Conservation (phyloP, 441 rosid genomes). For the Euphorbia celastroides region DNA sequence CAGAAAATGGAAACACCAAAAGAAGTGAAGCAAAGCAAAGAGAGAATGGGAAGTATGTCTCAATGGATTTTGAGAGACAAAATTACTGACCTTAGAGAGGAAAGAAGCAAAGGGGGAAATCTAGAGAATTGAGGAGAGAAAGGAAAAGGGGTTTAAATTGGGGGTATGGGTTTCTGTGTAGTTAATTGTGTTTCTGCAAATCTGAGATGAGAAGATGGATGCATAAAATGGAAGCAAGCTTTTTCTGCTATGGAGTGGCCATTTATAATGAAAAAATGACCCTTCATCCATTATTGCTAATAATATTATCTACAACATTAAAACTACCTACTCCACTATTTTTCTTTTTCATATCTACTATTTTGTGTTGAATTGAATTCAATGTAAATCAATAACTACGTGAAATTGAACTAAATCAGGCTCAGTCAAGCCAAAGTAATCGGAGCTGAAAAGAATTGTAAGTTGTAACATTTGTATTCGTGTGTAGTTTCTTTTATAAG, state of each 20-base stretch:
- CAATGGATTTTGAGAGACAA: conserved; percentile 30
- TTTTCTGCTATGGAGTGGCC: too few species aligned
- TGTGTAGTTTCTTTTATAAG: too few species aligned
- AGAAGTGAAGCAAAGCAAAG: conserved; percentile 55
- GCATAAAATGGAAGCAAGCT: conserved; percentile 65
- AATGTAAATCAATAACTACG: too few species aligned
- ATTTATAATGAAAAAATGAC: conserved; percentile 47
- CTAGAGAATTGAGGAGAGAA: too few species aligned
- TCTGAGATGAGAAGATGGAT: conserved; percentile 37
- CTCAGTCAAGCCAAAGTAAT: too few species aligned
- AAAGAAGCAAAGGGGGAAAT: conserved; percentile 16
- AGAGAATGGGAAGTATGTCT: conserved; percentile 43
- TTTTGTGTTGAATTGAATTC: too few species aligned
- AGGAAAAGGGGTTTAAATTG: too few species aligned
- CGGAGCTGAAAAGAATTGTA: too few species aligned
- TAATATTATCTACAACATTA: conserved; percentile 4
- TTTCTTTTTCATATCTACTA: too few species aligned
- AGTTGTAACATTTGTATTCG: too few species aligned
- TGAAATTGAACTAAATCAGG: too few species aligned
- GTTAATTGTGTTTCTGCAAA: conserved; percentile 30
- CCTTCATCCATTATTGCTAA: conserved; percentile 15
- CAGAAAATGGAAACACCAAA: conserved; percentile 32
- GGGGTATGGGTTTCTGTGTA: conserved; percentile 29
- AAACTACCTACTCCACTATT: neutral
- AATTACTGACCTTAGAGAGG: conserved; percentile 39